Conservation (phyloP, 176 grass and related monocot genomes). For the Eragrostis curvula region DNA sequence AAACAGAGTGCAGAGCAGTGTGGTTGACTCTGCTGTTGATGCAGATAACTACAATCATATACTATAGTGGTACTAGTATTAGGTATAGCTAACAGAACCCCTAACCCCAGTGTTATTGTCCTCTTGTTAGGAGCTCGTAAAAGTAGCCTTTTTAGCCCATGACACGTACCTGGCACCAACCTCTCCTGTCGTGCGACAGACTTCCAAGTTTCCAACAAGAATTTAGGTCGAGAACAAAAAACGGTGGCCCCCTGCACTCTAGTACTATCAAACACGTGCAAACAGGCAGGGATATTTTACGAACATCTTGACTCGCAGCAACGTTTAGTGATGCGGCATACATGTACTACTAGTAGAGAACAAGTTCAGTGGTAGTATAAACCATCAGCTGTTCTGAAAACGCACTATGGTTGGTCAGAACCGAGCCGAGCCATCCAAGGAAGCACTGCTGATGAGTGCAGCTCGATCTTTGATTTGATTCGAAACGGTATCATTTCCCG, state of each 20-base stretch:
- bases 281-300: background rate
- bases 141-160: background rate
- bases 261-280: background rate
- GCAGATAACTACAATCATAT: background rate
- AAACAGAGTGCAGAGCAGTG: background rate
- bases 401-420: background rate
- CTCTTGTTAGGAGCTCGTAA: background rate
- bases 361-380: too few relatives aligned
- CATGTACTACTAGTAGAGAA: too few relatives aligned
- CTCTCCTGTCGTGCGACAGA: background rate
- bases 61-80: too few relatives aligned
- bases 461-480: too few relatives aligned
- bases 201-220: constrained; percentile 4
- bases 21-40: background rate
- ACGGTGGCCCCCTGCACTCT: constrained; percentile 9
- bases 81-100: background rate
- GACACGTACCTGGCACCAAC: constrained; percentile 26
- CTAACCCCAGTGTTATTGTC: background rate
- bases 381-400: too few relatives aligned
- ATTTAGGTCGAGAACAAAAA: background rate
- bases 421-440: too few relatives aligned
- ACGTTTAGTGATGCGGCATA: background rate
- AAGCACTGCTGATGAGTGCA: too few relatives aligned
- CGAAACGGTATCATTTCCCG: background rate
- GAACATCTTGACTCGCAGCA: background rate